Base-by-base conservation (phyloP, 371 early-diverging fungal species). In the Zychaea mexicana region DNA sequence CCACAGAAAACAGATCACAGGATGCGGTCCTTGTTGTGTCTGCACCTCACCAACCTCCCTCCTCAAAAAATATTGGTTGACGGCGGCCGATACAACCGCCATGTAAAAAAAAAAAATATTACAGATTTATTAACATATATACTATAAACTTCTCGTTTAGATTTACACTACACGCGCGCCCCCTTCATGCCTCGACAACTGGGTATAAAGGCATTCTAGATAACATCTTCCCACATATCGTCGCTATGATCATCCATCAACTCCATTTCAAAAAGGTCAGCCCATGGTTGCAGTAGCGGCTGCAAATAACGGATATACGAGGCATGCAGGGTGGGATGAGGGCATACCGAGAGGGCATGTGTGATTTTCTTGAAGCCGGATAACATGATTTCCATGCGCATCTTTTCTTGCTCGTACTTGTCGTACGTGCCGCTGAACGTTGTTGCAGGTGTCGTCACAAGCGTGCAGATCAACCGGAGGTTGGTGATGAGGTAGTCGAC, bases 291-390 rank as follows among this genome's bases (percentile, higher is more conserved):
- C 56, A 82, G 55, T 9, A 82, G 65, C 1, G 83, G 83, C 39
- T 70, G 70, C 3, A 81, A 52, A 49, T 77, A 80, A 13, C 73
- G 67, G 4, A 77, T 76, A 39, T 81, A 81, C 0, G 78, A 72
- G 30, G 66, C 76, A 45, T 78, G 80, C 19, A 89, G 69, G n/a
- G 82, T 84, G 4, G 88, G 87, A 73, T 84, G 86, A 42, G 87
- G 89, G 42, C 83, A 83, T 42, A 76, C 77, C 10, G 79, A 77
- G 45, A 89, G 69, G 28, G 76, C 66, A 70, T 78, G 78, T 19
- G 77, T 65, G n/a, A 78, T 70, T 42, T 78, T 79, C 26, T 82
- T 80, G 60, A 82, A 82, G 3, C 83, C 83, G 22, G 83, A 82
- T 30, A 77, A 52, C 80, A 82, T 77, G 52, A 82, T 61, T 57